Conservation (phyloP, 495 filamentous ascomycete species). For the Penicillium cosmopolitanum region DNA sequence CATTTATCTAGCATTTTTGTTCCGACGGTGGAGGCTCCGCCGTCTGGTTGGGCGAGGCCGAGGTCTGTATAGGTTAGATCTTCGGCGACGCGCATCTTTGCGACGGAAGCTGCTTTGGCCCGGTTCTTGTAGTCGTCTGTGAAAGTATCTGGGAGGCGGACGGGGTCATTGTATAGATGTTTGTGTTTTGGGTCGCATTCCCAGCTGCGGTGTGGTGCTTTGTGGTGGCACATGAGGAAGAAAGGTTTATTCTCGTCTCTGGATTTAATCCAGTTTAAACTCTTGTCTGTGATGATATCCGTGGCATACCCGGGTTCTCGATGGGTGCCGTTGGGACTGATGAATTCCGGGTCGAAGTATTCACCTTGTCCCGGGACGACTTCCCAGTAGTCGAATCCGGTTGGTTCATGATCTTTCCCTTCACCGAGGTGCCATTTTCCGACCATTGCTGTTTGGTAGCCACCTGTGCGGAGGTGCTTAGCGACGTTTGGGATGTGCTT, state of each 20-base stretch:
- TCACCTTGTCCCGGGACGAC: constrained; percentile 46
- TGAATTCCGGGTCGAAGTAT: constrained; percentile 46
- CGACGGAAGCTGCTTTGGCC: constrained; percentile 40
- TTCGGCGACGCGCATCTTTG: constrained; percentile 47
- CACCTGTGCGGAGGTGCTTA: constrained; percentile 41
- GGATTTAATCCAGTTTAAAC: constrained; percentile 37
- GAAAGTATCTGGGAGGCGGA: constrained; percentile 45
- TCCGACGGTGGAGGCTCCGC: constrained; percentile 31
- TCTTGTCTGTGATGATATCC: constrained; percentile 50
- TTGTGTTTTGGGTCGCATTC: constrained; percentile 45
- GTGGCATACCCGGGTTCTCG: constrained; percentile 41
- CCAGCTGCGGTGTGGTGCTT: constrained; percentile 50
- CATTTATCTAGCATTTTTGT: constrained; percentile 31
- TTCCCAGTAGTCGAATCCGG: constrained; percentile 48
- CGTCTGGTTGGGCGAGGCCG: constrained; percentile 47
- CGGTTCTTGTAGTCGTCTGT: constrained; percentile 51
- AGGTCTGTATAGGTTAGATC: constrained; percentile 48
- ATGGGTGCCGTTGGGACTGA: constrained; percentile 26
- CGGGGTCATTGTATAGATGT: constrained; percentile 40
- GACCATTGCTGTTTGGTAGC: constrained; percentile 48
- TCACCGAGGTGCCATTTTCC: constrained; percentile 52
- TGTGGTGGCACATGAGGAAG: constrained; percentile 54
- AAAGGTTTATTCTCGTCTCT: constrained; percentile 40
- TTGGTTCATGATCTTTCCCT: constrained; percentile 41
- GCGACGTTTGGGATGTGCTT: constrained; percentile 48